Base-by-base conservation (phyloP, 2,329 filamentous ascomycete species). In the Colletotrichum echinochloae region DNA sequence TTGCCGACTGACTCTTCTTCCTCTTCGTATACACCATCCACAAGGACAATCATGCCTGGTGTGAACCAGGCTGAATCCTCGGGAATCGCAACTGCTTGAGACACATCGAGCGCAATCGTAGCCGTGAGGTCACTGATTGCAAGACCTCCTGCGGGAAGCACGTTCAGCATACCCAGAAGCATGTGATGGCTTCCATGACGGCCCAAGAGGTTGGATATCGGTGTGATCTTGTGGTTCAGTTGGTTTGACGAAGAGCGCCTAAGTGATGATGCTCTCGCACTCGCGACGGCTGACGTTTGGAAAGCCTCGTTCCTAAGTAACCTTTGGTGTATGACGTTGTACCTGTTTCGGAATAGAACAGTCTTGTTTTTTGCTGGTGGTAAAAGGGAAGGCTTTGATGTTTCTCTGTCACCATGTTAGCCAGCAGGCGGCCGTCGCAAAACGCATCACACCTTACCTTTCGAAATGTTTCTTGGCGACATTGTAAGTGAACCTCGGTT, bases 11-110 rank as follows among this genome's bases (percentile, higher is more conserved):
- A 90, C 72, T 91, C 88, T 72, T 94, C 94, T 75, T 97, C 94
- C 79, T 98, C 96, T 78, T 97, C 94, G 77, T 99, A 99, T n/a
- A 95, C 90, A 8, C 96, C 96, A 76, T 99, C 96, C 0, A 98
- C 90, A 0, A 99, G 87, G 4, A 98, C 93, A 57, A 99, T 93
- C 94, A 98, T 98, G 3, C 97, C 97, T 0, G 96, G 95, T 6
- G 92, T 90, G 77, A 98, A 98, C 92, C 94, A 99, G 5, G 93
- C 92, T 30, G 93, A 94, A 77, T 95, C 91, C 71, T 94, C 91
- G 0, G 95, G 95, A 65, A 98, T 91, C 18, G 92, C 90, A 28
- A 91, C 90, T 0, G 95, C 94, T 76, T 95, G 92, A 26, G 90
- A 88, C 14, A 98, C 82, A 74, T 98, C 94, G 1, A 99, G 85